A percentile compares a stretch with the other conserved stretches of the same genome.
Evolutionary conservation across 495 filamentous ascomycete species (phyloP).

Genomic region (Chlorociboria aeruginascens): DNA sequence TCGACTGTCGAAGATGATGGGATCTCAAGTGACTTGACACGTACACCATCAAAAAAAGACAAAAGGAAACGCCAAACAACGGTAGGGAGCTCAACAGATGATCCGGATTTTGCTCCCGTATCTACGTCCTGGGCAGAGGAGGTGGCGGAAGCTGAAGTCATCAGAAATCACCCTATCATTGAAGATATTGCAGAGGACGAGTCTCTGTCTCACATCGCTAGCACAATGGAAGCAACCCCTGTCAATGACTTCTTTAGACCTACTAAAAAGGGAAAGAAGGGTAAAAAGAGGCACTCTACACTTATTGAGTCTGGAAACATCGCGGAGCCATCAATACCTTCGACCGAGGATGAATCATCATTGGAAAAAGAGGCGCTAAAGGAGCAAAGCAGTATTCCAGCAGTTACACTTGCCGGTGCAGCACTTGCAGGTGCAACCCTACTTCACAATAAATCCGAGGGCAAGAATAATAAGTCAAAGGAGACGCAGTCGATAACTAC

Average conservation of each 20-base stretch:
- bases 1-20: constrained; percentile 3
- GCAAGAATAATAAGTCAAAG: constrained; percentile 7
- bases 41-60: constrained; percentile 15
- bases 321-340: neutral
- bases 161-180: constrained; percentile 13
- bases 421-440: constrained; percentile 18
- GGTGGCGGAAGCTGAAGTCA: constrained; percentile 16
- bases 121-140: constrained; percentile 18
- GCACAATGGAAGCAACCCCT: constrained; percentile 6
- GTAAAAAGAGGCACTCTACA: constrained; percentile 10
- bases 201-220: constrained; percentile 17
- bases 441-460: constrained; percentile 20
- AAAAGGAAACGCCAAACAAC: constrained; percentile 23
- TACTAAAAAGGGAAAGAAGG: constrained; percentile 20
- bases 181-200: constrained; percentile 18
- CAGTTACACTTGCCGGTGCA: constrained; percentile 9
- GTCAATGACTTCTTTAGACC: constrained; percentile 17
- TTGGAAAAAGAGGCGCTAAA: neutral
- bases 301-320: neutral
- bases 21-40: constrained; percentile 15
- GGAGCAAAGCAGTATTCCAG: constrained; percentile 2
- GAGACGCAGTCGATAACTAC: neutral
- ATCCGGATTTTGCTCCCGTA: neutral
- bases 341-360: neutral
- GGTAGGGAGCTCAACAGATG: neutral